phyloP scores from a whole-genome alignment of 2,329 filamentous ascomycete species.

The Fusarium ramigenum region DNA sequence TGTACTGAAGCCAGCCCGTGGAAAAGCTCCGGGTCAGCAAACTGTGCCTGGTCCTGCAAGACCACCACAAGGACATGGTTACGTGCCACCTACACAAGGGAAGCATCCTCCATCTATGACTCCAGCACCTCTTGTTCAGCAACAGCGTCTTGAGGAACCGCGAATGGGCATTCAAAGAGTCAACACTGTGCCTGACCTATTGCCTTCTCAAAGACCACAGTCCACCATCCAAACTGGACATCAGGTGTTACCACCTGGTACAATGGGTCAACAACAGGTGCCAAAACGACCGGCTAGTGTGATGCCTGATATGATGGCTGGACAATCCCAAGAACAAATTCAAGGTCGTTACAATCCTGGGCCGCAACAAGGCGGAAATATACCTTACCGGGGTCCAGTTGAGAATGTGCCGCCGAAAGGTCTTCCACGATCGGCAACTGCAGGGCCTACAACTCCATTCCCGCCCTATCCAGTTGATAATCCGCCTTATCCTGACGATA shows the following conservation, averaged over 20 bases:
- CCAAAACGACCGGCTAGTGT: slow-evolving; percentile 34
- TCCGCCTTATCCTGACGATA: slow-evolving; percentile 26
- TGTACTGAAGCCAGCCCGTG: slow-evolving; percentile 38
- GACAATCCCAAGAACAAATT: slow-evolving; percentile 1
- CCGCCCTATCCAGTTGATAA: slow-evolving; percentile 29
- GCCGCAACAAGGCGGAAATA: slow-evolving; percentile 8
- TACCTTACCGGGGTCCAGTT: slow-evolving; percentile 26
- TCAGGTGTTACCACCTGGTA: neutral
- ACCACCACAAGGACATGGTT: slow-evolving; percentile 22
- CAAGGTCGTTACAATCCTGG: neutral
- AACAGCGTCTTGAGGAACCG: slow-evolving; percentile 33
- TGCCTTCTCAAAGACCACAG: slow-evolving; percentile 31
- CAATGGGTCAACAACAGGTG: slow-evolving; percentile 9
- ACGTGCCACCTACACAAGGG: slow-evolving; percentile 37
- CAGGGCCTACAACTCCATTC: slow-evolving; percentile 25
- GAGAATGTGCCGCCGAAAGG: slow-evolving; percentile 23
- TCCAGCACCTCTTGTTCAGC: slow-evolving; percentile 31
- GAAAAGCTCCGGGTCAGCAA: slow-evolving; percentile 24
- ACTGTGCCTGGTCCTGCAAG: neutral
- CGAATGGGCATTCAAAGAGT: slow-evolving; percentile 33
- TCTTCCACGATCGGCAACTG: slow-evolving; percentile 29
- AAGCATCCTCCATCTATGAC: slow-evolving; percentile 41
- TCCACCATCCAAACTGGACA: slow-evolving; percentile 13
- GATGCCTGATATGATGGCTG: slow-evolving; percentile 34
- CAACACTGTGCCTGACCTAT: slow-evolving; percentile 37